Evolutionary conservation across 2,329 filamentous ascomycete species (phyloP), one percentile per base, ranked within the genome.

Genomic region (Colletotrichum godetiae): DNA sequence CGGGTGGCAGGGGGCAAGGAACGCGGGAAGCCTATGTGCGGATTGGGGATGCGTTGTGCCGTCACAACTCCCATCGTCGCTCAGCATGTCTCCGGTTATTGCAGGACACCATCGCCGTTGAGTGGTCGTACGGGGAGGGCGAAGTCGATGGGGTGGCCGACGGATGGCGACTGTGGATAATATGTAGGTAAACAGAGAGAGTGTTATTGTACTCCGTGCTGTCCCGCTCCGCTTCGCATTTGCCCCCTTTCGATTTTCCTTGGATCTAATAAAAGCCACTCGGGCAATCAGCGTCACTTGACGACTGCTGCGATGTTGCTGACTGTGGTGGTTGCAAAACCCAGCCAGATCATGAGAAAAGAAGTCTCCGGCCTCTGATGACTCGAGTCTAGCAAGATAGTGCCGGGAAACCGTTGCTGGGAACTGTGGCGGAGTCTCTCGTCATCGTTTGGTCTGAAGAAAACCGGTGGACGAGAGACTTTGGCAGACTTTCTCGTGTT

Each of bases 1-100:
- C 59, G 59, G 53, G 29, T 57, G 52, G 64, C 58, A 68, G 55
- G 53, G 72, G 64, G 55, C 3, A 29, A 4, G 27, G 27, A 58
- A 61, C 67, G 60, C 62, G 68, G 62, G 68, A 73, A 72, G 72
- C 68, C 72, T 67, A 72, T 53, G 52, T 67, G 59, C 68, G 35
- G 52, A 55, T 58, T 49, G 56, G 67, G 67, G 67, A 73, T 73
- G 67, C 56, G 46, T 31, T 73, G 61, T 67, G 46, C 71, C 68
- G 68, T 72, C 49, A 67, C 49, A 58, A 24, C 35, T 53, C 24
- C 59, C 66, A 59, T 59, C 53, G n/a, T 56, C 63, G 33, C 27
- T 59, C 59, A 58, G 66, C 53, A 42, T 46, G 42, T 60, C 42
- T 64, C 59, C 66, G 55, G 31, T 60, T 42, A 19, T 13, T 55